These are phyloP conservation scores for Pleurozium schreberi DNA, from an alignment of 225 moss, liverwort and hornwort genomes.

Conservation along the genomic window DNA sequence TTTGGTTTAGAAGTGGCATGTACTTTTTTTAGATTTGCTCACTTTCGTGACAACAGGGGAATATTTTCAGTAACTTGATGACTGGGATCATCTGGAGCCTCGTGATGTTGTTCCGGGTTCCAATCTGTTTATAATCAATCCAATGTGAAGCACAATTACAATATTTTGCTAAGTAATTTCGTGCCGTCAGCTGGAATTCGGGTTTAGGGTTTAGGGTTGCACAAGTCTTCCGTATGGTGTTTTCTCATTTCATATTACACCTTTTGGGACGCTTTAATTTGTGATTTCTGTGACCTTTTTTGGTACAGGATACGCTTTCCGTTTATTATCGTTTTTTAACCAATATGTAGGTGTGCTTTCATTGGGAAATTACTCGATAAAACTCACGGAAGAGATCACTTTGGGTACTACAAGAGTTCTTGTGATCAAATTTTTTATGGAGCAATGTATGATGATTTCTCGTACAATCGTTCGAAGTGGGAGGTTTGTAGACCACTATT, in stretches of 20 bases:
- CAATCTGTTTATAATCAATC: neutral
- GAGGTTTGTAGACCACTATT: neutral
- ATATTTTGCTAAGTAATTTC: neutral
- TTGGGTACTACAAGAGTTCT: no score
- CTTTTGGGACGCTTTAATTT: no score
- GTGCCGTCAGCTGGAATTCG: neutral
- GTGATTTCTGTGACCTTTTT: neutral
- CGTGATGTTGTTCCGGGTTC: neutral
- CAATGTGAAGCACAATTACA: neutral
- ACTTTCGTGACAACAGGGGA: neutral
- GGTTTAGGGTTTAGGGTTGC: neutral
- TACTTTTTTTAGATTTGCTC: neutral
- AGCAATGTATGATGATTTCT: neutral
- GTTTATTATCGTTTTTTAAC: neutral
- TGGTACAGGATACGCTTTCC: no score
- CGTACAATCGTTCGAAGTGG: neutral
- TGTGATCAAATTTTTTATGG: neutral
- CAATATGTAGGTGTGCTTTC: neutral
- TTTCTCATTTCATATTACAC: neutral
- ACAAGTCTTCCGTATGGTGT: neutral
- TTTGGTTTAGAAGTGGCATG: neutral
- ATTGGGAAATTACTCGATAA: neutral
- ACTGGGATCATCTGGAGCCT: neutral
- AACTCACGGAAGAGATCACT: neutral
- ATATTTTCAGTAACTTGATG: neutral